Base-by-base conservation (phyloP, 2,329 filamentous ascomycete species). In the Sporothrix brasiliensis region DNA sequence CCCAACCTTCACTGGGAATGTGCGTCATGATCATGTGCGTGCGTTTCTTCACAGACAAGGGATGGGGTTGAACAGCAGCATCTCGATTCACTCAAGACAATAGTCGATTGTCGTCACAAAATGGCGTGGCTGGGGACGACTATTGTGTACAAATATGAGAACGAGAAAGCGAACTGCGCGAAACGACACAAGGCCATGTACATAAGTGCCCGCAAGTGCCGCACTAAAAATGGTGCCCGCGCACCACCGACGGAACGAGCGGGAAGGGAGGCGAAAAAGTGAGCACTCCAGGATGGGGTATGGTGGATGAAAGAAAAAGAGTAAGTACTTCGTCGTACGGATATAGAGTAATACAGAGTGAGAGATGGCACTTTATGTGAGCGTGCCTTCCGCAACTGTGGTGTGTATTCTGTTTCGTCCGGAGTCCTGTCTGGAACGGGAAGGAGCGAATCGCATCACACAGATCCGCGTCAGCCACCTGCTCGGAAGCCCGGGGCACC, bases 21-120 rank as follows among this genome's bases (percentile, higher is more conserved):
- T 60, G 52, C 61, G 61, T 66, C 47, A 66, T 66, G 63, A 21
- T 60, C 67, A 60, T 68, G 67, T 68, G 67, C 67, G 67, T 58
- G 66, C 52, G 34, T 60, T 60, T 60, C 11, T 56, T 68, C 52
- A 58, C 53, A 41, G 50, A 60, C 41, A 60, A 58, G 52, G 39
- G 49, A 56, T 24, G 24, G 50, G 53, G 60, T 27, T 1, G 41
- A 21, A 30, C 47, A 7, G 60, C 21, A 24, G 47, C 34, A 34
- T 34, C 34, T 7, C 34, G 34, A 34, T 34, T 2, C 34, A 34
- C 7, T 5, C 34, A 7, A 50, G 21, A 6, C 6, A 11, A 7
- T 30, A 60, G 39, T 21, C 39, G n/a, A 61, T 60, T 39, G 34
- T 30, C 24, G 39, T 30, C 19, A 19, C 27, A 61, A 69, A 69